Base-by-base conservation (phyloP, 1,284 basidiomycete species). In the Cronartium ribicola region DNA sequence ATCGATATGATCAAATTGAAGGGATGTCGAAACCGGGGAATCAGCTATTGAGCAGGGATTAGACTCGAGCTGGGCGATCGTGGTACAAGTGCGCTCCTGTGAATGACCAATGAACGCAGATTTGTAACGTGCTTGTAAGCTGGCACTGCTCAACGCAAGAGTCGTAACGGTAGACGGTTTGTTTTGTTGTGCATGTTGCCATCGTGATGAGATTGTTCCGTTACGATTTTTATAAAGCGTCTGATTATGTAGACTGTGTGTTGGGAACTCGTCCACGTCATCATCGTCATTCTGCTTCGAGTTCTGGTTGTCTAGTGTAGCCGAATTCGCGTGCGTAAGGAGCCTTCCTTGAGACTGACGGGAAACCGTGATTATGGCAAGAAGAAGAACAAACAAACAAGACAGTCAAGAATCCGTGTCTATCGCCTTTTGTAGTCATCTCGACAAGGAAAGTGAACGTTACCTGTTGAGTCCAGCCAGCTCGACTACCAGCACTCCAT, bases 21-120 rank as follows among this genome's bases (percentile, higher is more conserved):
- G 17, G 7, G 22, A 43, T 46, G 44, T 44, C 14, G 48, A 40
- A 4, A 13, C 5, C 8, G 39, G 60, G 1, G 8, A 22, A 62
- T n/a, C n/a, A 20, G n/a, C 14, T 7, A 5, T n/a, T 20, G n/a
- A 29, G 7, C 29, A 10, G 51, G 4, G n/a, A 20, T 72, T 43
- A 78, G 78, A 39, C 78, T 79, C 51, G 79, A 80, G 60, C 79
- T 80, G 73, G 79, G 79, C 66, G 79, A 80, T 72, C 77, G 78
- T 39, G 75, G 80, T 64, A 59, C 69, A 55, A 76, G 76, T 17
- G 80, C 80, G 74, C 78, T 78, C n/a, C 78, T 80, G 73, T 76
- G 79, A 43, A 66, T 76, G 22, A 10, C 63, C 44, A 37, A 44
- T 40, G 55, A 73, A 73, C n/a, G 71, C 64, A 60, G 71, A 60